Percentiles rank a stretch among this genome's conserved stretches.
phyloP scores from a whole-genome alignment of 306 rosid species.

The Alnus glutinosa region DNA sequence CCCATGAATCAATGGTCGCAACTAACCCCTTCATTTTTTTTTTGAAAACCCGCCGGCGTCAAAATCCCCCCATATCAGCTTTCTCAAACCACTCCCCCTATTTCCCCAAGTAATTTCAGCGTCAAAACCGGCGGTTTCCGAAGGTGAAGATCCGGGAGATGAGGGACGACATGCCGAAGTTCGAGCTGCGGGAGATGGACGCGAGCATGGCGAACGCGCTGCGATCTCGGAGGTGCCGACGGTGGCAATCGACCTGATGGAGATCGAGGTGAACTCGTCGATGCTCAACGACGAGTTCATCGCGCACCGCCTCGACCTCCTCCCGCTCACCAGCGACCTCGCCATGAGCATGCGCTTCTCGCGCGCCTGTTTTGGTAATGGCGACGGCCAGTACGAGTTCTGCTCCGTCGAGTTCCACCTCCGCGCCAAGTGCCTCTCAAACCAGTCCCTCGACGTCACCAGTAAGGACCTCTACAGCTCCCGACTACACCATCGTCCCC shows the following conservation, averaged over 20 bases:
- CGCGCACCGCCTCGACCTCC: conserved; percentile 90
- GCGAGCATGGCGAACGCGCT: conserved; percentile 90
- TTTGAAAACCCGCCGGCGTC: too few species aligned
- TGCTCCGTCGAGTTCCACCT: conserved; percentile 97
- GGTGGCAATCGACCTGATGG: conserved; percentile 88
- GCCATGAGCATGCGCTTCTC: conserved; percentile 99
- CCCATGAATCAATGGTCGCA: too few species aligned
- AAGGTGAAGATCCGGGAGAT: conserved; percentile 81
- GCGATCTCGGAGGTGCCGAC: conserved; percentile 95
- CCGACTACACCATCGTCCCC: conserved; percentile 90
- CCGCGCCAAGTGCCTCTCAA: conserved; percentile 69
- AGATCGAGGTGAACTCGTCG: conserved; percentile 91
- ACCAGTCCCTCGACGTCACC: conserved; percentile 81
- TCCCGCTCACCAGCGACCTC: conserved; percentile 81
- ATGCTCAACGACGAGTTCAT: conserved; percentile 95
- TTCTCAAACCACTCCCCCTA: too few species aligned
- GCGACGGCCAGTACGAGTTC: conserved; percentile 95
- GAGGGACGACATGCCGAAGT: conserved; percentile 65
- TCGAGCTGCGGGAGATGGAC: conserved; percentile 92
- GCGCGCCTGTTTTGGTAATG: conserved; percentile 93
- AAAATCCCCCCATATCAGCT: too few species aligned
- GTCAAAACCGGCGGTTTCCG: conserved; percentile 68
- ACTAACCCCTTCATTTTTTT: too few species aligned
- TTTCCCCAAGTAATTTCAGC: too few species aligned
- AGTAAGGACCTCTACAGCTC: conserved; percentile 78